Base-by-base conservation (phyloP, 306 rosid species). In the Acacia confusa region DNA sequence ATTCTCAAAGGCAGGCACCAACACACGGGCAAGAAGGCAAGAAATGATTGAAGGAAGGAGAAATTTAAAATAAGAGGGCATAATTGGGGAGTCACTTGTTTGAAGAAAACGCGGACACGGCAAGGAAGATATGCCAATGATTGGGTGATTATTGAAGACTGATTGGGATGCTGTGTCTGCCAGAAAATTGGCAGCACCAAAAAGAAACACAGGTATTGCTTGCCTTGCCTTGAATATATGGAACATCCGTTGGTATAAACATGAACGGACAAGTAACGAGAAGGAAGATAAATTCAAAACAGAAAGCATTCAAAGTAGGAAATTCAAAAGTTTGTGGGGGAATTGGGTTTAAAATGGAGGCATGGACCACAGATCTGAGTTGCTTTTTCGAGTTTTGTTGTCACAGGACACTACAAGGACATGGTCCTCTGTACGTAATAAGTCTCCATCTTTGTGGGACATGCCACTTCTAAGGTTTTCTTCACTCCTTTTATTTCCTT, bases 81-180 rank as follows among this genome's bases (percentile, higher is more conserved):
- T 40, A 11, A 28, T 61, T 27, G 30, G 55, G 28, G 52, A 40
- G 25, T 61, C 79, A 43, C 80, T 44, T 63, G 80, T 25, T 9
- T 9, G 1, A 10, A 47, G 72, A 72, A 69, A 60, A 55, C 30
- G 72, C 41, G 20, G 73, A 72, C 73, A 44, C 67, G 78, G 72
- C 83, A 72, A 79, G 68, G 38, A 44, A 45, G 72, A 72, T 40
- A 64, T 81, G 63, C 30, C 64, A 75, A 40, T 52, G 15, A 66
- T 20, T 40, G 30, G 22, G 27, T 25, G 15, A 45, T 25, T 60
- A 61, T 36, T 67, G 27, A 67, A 36, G 13, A 36, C 45, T 19
- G 43, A 28, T 15, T 64, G n/a, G 41, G 12, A 22, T 34, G 71
- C 44, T 66, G 16, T 58, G 57, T 14, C 41, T 45, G 13, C 1